A percentile compares a stretch with the other conserved stretches of the same genome.
These are phyloP conservation scores for Dactylellina sp. DNA, from an alignment of 2,329 filamentous ascomycete species.

Conservation along the genomic window DNA sequence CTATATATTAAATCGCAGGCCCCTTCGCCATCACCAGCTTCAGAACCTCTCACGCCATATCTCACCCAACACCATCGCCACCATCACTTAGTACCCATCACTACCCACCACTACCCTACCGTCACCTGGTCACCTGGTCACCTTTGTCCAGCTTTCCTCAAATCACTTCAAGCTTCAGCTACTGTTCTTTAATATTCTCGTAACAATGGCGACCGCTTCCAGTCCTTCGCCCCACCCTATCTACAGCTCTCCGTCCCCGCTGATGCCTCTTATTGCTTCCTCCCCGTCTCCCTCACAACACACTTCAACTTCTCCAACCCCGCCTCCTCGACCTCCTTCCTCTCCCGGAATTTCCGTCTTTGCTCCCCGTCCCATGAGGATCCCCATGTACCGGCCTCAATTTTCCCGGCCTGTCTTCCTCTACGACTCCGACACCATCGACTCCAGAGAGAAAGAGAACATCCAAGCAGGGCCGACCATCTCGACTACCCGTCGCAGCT, in stretches of 20 bases:
- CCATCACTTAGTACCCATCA: neutral
- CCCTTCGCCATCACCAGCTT: too few species aligned
- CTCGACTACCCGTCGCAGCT: constrained; percentile 55
- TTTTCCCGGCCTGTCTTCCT: constrained; percentile 57
- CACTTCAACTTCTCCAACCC: constrained; percentile 41
- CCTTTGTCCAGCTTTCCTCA: too few species aligned
- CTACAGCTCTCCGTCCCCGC: constrained; percentile 35
- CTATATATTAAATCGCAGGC: too few species aligned
- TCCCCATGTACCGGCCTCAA: constrained; percentile 54
- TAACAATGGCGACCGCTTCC: constrained; percentile 43
- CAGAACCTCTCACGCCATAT: too few species aligned
- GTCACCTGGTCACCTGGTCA: too few species aligned
- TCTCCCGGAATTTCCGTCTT: constrained; percentile 55
- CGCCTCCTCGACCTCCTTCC: constrained; percentile 53
- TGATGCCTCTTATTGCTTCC: constrained; percentile 28
- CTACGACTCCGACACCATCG: constrained; percentile 49
- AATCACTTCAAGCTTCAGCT: neutral
- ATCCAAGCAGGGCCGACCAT: constrained; percentile 10
- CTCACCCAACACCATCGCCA: too few species aligned
- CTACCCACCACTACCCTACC: constrained; percentile 3
- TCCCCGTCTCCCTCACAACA: constrained; percentile 32
- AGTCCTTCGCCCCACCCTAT: constrained; percentile 44
- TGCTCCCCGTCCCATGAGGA: constrained; percentile 52
- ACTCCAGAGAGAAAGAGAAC: constrained; percentile 42
- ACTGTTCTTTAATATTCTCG: neutral